Evolutionary conservation across 2,329 filamentous ascomycete species (phyloP), one percentile per base, ranked within the genome.

Genomic region (Sclerotinia glacialis): DNA sequence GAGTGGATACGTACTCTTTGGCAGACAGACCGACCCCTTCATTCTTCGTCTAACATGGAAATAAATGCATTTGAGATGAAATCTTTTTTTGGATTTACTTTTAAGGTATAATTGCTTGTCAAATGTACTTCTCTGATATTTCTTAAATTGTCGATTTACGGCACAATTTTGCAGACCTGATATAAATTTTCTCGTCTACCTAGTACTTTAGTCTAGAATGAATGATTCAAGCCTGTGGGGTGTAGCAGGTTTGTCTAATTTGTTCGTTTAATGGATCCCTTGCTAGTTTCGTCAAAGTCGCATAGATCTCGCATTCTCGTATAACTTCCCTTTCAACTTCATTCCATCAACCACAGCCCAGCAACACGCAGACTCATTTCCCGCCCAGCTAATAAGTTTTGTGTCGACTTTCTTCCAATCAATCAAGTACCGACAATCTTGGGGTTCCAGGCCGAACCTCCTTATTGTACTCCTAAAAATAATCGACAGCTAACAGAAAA

Each of bases 341-440:
- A 37, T 54, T 54, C 28, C 52, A 54, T 53, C 52, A 49, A 34
- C 52, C 52, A 37, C 18, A 54, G 50, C 50, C 18, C 50, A 34
- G 9, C 50, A 54, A 54, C 50, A 34, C 50, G 50, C 18, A 14
- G 18, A 54, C 12, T 37, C 28, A 54, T 14, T 14, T 54, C 34
- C 37, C 37, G 37, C 37, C 14, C 37, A 40, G 37, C 37, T 40
- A 40, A 16, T 40, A 40, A 31, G 11, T 21, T 34, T 21, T 5
- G 37, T 31, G 40, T 23, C 16, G 42, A 21, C 23, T 21, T 44
- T 18, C 54, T 44, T n/a, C 42, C 9, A 11, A 6, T 23, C 16
- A 7, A 21, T 28, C 21, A 58, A 58, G 9, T 26, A 12, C 37
- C n/a, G 14, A 21, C 3, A 16, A 16, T 26, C 37, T 28, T 31